Evolutionary conservation across 1,284 basidiomycete genomes (phyloP).

Genomic region (Bjerkandera adusta): DNA sequence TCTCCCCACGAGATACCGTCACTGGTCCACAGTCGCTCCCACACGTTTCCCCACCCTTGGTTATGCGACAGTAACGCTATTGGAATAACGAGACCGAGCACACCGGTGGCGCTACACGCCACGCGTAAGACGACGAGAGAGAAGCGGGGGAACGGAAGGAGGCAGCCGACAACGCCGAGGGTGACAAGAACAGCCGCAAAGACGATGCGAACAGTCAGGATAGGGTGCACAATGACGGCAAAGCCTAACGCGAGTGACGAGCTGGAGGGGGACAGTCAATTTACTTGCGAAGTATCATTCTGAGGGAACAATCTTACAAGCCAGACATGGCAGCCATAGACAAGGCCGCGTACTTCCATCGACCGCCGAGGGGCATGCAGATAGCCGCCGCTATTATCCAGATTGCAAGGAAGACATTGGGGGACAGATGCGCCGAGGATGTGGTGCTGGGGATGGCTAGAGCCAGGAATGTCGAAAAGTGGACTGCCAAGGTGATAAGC

Average conservation of each 20-base stretch:
- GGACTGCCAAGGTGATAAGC: constrained; percentile 37
- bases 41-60: constrained; percentile 55
- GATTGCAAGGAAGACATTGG: constrained; percentile 53
- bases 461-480: constrained; percentile 57
- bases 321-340: constrained; percentile 46
- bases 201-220: constrained; percentile 53
- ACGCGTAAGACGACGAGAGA: constrained; percentile 49
- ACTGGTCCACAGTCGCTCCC: constrained; percentile 55
- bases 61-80: constrained; percentile 54
- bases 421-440: constrained; percentile 38
- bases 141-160: constrained; percentile 44
- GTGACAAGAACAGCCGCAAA: constrained; percentile 44
- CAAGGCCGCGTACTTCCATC: constrained; percentile 48
- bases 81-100: constrained; percentile 52
- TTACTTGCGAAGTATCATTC: constrained; percentile 6
- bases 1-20: constrained; percentile 52
- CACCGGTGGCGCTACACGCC: constrained; percentile 49
- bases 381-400: constrained; percentile 52
- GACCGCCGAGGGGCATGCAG: constrained; percentile 45
- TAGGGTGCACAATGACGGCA: constrained; percentile 56
- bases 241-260: constrained; percentile 49
- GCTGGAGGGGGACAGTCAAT: constrained; percentile 28
- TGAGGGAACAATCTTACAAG: constrained; percentile 39
- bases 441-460: constrained; percentile 55
- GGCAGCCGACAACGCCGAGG: constrained; percentile 38